Evolutionary conservation across 2,329 filamentous ascomycete species (phyloP), one percentile per base, ranked within the genome.

Genomic region (Botrytis cinerea): DNA sequence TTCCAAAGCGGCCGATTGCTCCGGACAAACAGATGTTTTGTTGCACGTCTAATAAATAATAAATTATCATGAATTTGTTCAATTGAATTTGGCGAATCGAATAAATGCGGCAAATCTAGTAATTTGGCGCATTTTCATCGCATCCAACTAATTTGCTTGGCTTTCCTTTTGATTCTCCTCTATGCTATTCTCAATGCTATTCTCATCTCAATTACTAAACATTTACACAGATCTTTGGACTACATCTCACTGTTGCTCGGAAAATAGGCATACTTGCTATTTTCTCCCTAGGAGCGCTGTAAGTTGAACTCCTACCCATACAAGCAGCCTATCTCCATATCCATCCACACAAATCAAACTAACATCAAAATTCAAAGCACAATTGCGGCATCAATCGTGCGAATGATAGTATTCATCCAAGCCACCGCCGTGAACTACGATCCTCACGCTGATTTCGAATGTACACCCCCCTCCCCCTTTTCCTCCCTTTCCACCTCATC

Each of bases 351-450:
- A 9, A 22, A 32, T 28, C 4, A 66, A 54, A 38, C 72, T 70
- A 22, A 62, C 28, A 45, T 60, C 4, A 14, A 28, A 32, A 60
- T 9, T 5, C 9, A 48, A 28, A 73, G 72, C 8, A 73, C 72
- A 9, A 61, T 73, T 4, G 72, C 72, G 12, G 72, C 72, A 22
- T 73, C 72, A 2, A 63, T 73, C 14, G 48, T 61, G 0, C 63
- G 67, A 25, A 73, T 73, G 72, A 43, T 62, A 10, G 46, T 73
- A 46, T 73, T 73, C 8, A 45, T 71, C 18, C 45, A 73, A 66
- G 72, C 67, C 5, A 73, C 57, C 0, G 72, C 67, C 4, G 51
- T 70, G 1, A 70, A 69, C 40, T 73, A 73, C 40, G 72, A 73
- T 18, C 46, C 67, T 0, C 38, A 73, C 32, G 64, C 66, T 2